Conservation (phyloP, 768 basidiomycete species). For the Fibroporia radiculosa region DNA sequence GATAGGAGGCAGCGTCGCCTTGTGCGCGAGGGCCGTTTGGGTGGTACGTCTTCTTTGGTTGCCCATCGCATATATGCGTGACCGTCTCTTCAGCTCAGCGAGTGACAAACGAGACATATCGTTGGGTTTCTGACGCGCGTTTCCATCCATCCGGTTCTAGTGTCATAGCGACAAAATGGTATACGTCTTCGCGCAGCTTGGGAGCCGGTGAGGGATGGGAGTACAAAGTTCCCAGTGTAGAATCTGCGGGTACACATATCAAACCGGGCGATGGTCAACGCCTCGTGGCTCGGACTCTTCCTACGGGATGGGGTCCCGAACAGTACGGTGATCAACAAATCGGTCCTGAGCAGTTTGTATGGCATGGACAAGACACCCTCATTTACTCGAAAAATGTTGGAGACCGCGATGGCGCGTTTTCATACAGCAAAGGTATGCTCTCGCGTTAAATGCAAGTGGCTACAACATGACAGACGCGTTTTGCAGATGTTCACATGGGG, state of each 20-base stretch:
- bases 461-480: background rate
- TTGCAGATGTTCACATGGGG: slow-evolving; percentile 56
- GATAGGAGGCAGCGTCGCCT: slow-evolving; percentile 42
- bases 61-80: background rate
- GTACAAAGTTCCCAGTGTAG: slow-evolving; percentile 38
- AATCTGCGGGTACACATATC: slow-evolving; percentile 12
- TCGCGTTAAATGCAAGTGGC: background rate
- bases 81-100: slow-evolving; percentile 26
- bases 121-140: slow-evolving; percentile 61
- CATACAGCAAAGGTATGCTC: slow-evolving; percentile 63
- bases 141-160: slow-evolving; percentile 61
- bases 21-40: slow-evolving; percentile 46
- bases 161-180: slow-evolving; percentile 75
- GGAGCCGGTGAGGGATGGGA: slow-evolving; percentile 73
- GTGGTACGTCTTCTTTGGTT: slow-evolving; percentile 26
- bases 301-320: slow-evolving; percentile 50
- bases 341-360: slow-evolving; percentile 65
- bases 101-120: slow-evolving; percentile 69
- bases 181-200: slow-evolving; percentile 53
- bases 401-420: slow-evolving; percentile 38
- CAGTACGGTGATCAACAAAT: slow-evolving; percentile 65
- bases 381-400: slow-evolving; percentile 61
- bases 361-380: slow-evolving; percentile 47
- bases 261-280: slow-evolving; percentile 41
- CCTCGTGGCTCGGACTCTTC: slow-evolving; percentile 48